A percentile compares a stretch with the other conserved stretches of the same genome.
Conservation (phyloP, 1,139 yeast species). For the Yamadazyma siamensis region DNA sequence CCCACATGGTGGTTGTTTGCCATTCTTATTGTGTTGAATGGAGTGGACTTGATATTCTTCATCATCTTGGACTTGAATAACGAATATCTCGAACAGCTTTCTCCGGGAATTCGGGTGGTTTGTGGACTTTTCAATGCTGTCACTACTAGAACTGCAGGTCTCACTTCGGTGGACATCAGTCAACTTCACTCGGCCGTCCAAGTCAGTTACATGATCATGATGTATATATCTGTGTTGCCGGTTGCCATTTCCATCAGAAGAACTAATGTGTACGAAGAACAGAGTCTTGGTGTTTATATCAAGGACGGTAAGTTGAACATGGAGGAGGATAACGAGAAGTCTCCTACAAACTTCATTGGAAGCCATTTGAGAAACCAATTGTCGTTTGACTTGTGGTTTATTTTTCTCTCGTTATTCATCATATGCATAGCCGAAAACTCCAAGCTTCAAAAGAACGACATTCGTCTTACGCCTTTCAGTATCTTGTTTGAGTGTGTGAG, state of each 20-base stretch:
- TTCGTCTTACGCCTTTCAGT: constrained; percentile 64
- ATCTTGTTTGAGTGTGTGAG: constrained; percentile 85
- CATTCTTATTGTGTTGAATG: constrained; percentile 68
- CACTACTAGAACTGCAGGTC: constrained; percentile 93
- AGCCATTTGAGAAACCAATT: constrained; percentile 89
- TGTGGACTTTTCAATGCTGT: constrained; percentile 90
- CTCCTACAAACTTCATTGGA: constrained; percentile 65
- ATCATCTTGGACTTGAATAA: constrained; percentile 70
- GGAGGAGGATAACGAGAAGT: constrained; percentile 31
- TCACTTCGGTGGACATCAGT: constrained; percentile 66
- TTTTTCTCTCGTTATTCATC: constrained; percentile 79
- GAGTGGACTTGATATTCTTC: constrained; percentile 74
- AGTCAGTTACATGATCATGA: constrained; percentile 92
- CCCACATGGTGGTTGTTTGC: constrained; percentile 95
- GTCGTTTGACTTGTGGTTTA: constrained; percentile 93
- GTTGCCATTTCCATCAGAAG: constrained; percentile 93
- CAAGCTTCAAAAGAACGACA: constrained; percentile 44
- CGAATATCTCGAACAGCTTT: constrained; percentile 42
- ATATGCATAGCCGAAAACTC: constrained; percentile 83
- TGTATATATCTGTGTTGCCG: constrained; percentile 96
- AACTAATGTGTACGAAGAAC: constrained; percentile 97
- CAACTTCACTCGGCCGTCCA: constrained; percentile 85
- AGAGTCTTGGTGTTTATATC: constrained; percentile 80
- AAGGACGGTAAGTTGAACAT: constrained; percentile 32
- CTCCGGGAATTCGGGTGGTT: constrained; percentile 66